Percentiles rank a stretch among this genome's conserved stretches.
Conservation (phyloP, 2,329 filamentous ascomycete species). For the Arthrinium phaeospermum region DNA sequence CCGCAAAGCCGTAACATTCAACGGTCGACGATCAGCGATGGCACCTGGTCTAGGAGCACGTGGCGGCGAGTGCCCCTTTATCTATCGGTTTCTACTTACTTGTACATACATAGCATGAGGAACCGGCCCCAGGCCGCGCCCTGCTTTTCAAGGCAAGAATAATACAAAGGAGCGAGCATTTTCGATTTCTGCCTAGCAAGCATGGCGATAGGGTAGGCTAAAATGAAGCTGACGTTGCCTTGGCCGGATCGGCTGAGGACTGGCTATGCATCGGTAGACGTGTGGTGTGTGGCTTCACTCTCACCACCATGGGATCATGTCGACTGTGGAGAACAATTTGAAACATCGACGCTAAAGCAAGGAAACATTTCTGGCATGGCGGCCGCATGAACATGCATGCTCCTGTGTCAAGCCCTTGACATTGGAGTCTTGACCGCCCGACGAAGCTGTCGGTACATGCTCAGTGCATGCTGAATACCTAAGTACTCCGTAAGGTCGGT, state of each 20-base stretch:
- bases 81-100: neutral
- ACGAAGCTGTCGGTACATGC: neutral
- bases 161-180: neutral
- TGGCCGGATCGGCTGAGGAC: neutral
- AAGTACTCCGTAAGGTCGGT: neutral
- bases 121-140: neutral
- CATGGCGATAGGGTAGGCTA: neutral
- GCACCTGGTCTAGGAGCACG: neutral
- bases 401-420: neutral
- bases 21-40: slow-evolving; percentile 1
- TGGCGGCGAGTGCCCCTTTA: neutral
- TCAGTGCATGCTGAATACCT: too few relatives aligned
- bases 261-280: neutral
- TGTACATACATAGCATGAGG: neutral
- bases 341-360: neutral
- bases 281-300: neutral
- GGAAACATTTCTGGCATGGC: neutral
- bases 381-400: neutral
- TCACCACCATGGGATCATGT: neutral
- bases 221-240: slow-evolving; percentile 10
- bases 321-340: neutral
- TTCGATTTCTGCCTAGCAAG: neutral
- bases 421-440: neutral
- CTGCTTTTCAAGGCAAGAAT: neutral
- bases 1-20: neutral